A percentile compares a stretch with the other conserved stretches of the same genome.
These are phyloP conservation scores for Colletotrichum tanaceti DNA, from an alignment of 2,329 filamentous ascomycete species.

Conservation along the genomic window DNA sequence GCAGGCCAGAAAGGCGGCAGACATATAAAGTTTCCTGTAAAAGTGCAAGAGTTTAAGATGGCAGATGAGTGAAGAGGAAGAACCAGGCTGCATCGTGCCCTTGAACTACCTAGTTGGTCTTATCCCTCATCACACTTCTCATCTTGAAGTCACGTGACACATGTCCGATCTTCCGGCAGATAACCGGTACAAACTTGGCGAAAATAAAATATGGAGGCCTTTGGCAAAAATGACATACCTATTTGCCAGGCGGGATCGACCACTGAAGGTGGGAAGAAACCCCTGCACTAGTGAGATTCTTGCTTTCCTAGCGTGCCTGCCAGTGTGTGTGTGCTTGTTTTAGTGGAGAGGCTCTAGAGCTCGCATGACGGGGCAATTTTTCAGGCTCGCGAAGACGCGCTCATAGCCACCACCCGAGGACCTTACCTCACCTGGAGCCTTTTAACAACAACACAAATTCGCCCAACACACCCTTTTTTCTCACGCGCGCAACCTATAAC, in stretches of 20 bases:
- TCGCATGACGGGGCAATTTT: slow-evolving; percentile 41
- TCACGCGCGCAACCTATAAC: neutral
- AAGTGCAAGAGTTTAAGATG: neutral
- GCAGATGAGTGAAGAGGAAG: too few species aligned
- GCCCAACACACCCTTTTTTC: slow-evolving; percentile 1
- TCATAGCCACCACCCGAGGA: slow-evolving; percentile 16
- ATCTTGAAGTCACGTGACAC: slow-evolving; percentile 20
- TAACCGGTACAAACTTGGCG: slow-evolving; percentile 21
- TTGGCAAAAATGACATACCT: slow-evolving; percentile 33
- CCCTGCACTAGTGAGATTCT: slow-evolving; percentile 39
- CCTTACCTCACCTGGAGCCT: slow-evolving; percentile 10
- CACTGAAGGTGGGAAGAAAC: slow-evolving; percentile 35
- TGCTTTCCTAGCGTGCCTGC: slow-evolving; percentile 27
- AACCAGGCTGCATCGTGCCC: neutral
- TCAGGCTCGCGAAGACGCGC: slow-evolving; percentile 40
- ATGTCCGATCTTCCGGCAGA: slow-evolving; percentile 27
- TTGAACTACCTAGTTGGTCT: neutral
- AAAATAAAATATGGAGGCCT: slow-evolving; percentile 19
- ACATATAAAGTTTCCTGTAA: neutral
- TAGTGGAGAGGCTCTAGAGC: slow-evolving; percentile 38
- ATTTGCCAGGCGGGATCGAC: slow-evolving; percentile 29
- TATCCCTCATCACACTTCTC: neutral
- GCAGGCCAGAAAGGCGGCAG: too few species aligned
- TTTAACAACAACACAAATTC: slow-evolving; percentile 2
- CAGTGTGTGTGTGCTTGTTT: slow-evolving; percentile 8